phyloP scores from a whole-genome alignment of 202 grass and related monocot species.

The Tripidium arundinaceum region DNA sequence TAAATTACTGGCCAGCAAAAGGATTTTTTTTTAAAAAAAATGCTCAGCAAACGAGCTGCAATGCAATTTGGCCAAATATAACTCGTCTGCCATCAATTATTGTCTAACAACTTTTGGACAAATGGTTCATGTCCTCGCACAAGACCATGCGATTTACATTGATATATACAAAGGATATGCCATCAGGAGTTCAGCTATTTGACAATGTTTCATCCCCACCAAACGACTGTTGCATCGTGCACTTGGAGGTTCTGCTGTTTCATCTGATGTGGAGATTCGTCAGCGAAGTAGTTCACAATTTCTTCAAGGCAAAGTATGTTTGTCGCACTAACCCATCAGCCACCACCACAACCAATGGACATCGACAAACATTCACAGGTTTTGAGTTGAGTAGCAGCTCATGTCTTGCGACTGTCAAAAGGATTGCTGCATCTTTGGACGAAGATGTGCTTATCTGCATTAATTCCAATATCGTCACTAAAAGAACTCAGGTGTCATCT shows the following conservation, averaged over 20 bases:
- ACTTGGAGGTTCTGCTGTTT: not conserved
- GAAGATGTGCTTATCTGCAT: not conserved
- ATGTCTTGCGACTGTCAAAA: not conserved
- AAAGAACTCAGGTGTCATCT: conserved; percentile 8
- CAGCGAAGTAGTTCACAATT: not conserved
- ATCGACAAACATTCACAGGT: not conserved
- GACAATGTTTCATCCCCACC: not conserved
- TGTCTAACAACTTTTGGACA: not conserved
- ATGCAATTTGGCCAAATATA: not conserved
- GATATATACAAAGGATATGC: not conserved
- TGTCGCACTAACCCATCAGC: not conserved
- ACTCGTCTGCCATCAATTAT: not conserved
- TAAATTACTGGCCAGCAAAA: not conserved
- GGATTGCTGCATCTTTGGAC: not conserved
- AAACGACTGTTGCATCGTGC: not conserved
- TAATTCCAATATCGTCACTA: not conserved
- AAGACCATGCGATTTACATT: conserved; percentile 16
- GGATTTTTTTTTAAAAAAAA: not conserved
- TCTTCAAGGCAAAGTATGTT: conserved; percentile 9
- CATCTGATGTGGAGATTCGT: not conserved
- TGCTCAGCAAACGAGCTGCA: not conserved
- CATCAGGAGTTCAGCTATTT: not conserved
- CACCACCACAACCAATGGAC: not conserved
- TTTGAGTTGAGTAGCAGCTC: not conserved
- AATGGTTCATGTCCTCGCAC: not conserved